These are phyloP conservation scores for Saksenaea vasiformis DNA, from an alignment of 371 early-diverging fungal species.

Conservation along the genomic window DNA sequence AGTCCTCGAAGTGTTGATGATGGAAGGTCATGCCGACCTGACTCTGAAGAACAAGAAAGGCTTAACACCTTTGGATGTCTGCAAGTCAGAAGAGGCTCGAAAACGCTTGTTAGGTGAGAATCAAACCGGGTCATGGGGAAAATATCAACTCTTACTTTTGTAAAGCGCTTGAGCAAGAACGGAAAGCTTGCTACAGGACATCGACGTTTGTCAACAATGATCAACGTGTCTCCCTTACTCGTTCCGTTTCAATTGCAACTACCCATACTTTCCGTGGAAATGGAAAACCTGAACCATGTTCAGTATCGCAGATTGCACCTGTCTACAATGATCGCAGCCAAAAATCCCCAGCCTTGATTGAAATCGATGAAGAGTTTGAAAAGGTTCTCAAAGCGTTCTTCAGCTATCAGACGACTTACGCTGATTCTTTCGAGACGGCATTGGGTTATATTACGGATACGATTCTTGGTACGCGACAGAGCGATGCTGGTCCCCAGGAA, in stretches of 20 bases:
- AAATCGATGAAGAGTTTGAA: conserved; percentile 53
- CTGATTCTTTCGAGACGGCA: conserved; percentile 53
- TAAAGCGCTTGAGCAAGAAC: conserved; percentile 31
- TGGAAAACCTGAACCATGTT: not conserved
- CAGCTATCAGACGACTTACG: conserved; percentile 57
- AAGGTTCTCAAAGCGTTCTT: conserved; percentile 56
- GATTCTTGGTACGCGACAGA: conserved; percentile 26
- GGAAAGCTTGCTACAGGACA: conserved; percentile 20
- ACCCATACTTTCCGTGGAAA: conserved; percentile 9
- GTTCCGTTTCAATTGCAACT: conserved; percentile 24
- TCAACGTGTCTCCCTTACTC: conserved; percentile 13
- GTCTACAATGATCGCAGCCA: not conserved
- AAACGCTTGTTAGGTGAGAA: conserved; percentile 21
- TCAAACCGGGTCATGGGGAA: not conserved
- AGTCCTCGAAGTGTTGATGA: conserved; percentile 51
- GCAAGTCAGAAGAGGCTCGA: conserved; percentile 37
- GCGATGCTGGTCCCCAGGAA: conserved; percentile 1
- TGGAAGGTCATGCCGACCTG: conserved; percentile 52
- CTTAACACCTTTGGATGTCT: conserved; percentile 53
- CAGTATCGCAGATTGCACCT: not conserved
- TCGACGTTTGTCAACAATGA: conserved; percentile 29
- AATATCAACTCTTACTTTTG: not conserved
- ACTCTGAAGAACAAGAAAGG: conserved; percentile 54
- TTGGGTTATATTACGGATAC: conserved; percentile 57
- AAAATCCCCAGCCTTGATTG: conserved; percentile 29